phyloP scores from a whole-genome alignment of 805 yeast species.

The Kurtzmaniella fragi region DNA sequence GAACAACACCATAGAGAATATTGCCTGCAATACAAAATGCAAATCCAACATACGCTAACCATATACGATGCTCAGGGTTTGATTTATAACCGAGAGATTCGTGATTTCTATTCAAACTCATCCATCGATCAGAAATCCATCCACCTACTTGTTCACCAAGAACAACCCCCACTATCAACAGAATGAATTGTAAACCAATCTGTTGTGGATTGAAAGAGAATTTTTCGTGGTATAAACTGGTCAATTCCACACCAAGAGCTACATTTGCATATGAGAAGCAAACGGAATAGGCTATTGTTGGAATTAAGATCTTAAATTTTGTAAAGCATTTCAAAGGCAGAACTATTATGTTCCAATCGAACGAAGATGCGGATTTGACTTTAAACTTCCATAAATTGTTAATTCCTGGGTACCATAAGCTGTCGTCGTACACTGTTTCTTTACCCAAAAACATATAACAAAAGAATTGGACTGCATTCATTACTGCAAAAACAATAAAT shows the following conservation, averaged over 20 bases:
- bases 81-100: not conserved
- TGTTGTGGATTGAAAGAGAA: constrained; percentile 17
- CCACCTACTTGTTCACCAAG: constrained; percentile 21
- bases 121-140: constrained; percentile 19
- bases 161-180: constrained; percentile 16
- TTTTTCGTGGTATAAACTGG: constrained; percentile 13
- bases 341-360: constrained; percentile 5
- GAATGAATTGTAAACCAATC: constrained; percentile 18
- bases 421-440: constrained; percentile 9
- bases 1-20: constrained; percentile 14
- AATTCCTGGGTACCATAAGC: constrained; percentile 4
- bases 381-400: constrained; percentile 1
- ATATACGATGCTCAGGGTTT: constrained; percentile 12
- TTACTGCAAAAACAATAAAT: constrained; percentile 10
- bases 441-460: constrained; percentile 9
- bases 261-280: constrained; percentile 17
- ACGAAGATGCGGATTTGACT: not conserved
- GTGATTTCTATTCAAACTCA: constrained; percentile 5
- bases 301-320: constrained; percentile 8
- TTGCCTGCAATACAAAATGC: constrained; percentile 14
- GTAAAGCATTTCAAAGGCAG: constrained; percentile 7
- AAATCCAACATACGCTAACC: constrained; percentile 18
- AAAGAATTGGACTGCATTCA: constrained; percentile 10
- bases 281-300: constrained; percentile 15
- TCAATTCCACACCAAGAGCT: constrained; percentile 17